These are phyloP conservation scores for Kokia cookei DNA, from an alignment of 441 rosid genomes.

Conservation along the genomic window DNA sequence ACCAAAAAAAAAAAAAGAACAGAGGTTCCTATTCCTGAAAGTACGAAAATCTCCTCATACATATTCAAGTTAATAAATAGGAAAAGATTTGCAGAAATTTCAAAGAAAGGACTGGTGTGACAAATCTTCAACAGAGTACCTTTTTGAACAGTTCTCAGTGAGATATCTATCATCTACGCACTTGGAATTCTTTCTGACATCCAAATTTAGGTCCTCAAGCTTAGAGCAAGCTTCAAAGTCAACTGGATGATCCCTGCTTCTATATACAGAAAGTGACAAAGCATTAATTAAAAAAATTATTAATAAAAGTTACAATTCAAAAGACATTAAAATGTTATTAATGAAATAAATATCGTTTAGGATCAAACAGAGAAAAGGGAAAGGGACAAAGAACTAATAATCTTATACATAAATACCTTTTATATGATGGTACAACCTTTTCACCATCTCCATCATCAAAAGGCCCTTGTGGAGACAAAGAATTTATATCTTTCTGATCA, in stretches of 20 bases:
- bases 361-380: neutral
- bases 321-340: constrained; percentile 1
- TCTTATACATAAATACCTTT: constrained; percentile 37
- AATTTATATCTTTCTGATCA: constrained; percentile 22
- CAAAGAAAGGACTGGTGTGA: neutral
- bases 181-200: constrained; percentile 44
- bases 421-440: constrained; percentile 26
- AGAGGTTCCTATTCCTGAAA: neutral
- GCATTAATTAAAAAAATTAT: constrained; percentile 4
- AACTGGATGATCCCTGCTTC: constrained; percentile 40
- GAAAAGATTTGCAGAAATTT: neutral
- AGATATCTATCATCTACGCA: constrained; percentile 27
- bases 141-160: constrained; percentile 26
- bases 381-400: constrained; percentile 1
- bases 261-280: constrained; percentile 16
- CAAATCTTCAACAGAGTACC: constrained; percentile 29
- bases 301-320: neutral
- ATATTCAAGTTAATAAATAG: neutral
- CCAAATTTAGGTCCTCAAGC: constrained; percentile 73
- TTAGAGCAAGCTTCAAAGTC: constrained; percentile 68
- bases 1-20: neutral
- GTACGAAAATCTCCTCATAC: neutral
- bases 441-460: constrained; percentile 25
- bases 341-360: neutral
- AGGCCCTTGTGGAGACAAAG: constrained; percentile 20